These are phyloP conservation scores for Sphagnurus paluster DNA, from an alignment of 1,284 basidiomycete genomes.

Conservation along the genomic window DNA sequence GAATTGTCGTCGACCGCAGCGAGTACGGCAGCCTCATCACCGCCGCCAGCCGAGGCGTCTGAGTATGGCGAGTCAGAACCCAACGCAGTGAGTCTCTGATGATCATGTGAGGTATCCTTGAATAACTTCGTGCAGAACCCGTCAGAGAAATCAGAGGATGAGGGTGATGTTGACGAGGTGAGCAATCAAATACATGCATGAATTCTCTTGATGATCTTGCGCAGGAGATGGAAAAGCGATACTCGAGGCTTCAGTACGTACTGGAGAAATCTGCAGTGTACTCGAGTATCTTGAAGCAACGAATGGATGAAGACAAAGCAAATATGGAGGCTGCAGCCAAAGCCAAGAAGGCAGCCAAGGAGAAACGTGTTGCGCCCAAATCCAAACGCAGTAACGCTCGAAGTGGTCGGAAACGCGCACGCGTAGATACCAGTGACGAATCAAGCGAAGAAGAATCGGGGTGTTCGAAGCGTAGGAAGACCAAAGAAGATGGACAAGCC, in stretches of 20 bases:
- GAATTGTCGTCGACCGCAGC: conserved; percentile 26
- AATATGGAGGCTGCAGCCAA: conserved; percentile 27
- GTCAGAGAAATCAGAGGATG: conserved; percentile 10
- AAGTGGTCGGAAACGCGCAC: conserved; percentile 35
- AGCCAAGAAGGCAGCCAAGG: conserved; percentile 18
- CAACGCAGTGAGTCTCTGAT: conserved; percentile 7
- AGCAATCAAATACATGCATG: conserved; percentile 4
- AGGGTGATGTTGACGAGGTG: conserved; percentile 19
- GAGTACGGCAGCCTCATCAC: conserved; percentile 34
- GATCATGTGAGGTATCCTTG: conserved; percentile 1
- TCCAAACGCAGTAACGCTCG: conserved; percentile 11
- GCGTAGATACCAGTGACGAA: conserved; percentile 31
- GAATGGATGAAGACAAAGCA: conserved; percentile 58
- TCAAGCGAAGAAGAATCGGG: conserved; percentile 25
- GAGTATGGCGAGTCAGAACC: conserved; percentile 23
- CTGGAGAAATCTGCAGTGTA: conserved; percentile 66
- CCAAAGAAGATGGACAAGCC: conserved; percentile 26
- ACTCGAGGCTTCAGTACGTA: conserved; percentile 53
- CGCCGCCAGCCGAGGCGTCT: conserved; percentile 29
- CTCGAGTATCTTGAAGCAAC: conserved; percentile 55
- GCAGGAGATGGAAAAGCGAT: conserved; percentile 49
- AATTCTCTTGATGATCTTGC: neutral
- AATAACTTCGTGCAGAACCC: conserved; percentile 2
- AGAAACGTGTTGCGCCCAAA: conserved; percentile 9
- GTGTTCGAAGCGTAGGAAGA: conserved; percentile 34